These are phyloP conservation scores for Gaertneriomyces semiglobifer DNA, from an alignment of 192 early-diverging fungal genomes.

Conservation along the genomic window DNA sequence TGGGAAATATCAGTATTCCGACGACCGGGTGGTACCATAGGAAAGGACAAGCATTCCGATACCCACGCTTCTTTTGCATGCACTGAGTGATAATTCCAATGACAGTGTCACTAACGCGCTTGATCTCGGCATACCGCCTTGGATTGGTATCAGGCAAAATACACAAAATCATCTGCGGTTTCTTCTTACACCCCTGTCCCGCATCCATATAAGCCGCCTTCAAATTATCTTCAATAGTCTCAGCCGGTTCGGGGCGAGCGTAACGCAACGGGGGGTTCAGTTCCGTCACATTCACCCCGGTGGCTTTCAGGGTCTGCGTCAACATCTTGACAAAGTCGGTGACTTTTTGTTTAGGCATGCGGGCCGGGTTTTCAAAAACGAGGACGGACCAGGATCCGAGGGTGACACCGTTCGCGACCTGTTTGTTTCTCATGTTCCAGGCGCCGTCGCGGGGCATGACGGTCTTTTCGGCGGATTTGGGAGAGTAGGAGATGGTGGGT, in stretches of 20 bases:
- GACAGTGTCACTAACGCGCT: slow-evolving; percentile 75
- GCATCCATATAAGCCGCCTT: slow-evolving; percentile 54
- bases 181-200: slow-evolving; percentile 29
- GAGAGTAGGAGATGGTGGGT: slow-evolving; percentile 53
- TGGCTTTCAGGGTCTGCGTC: slow-evolving; percentile 51
- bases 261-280: slow-evolving; percentile 17
- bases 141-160: slow-evolving; percentile 52
- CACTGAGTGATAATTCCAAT: slow-evolving; percentile 89
- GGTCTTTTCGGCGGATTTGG: slow-evolving; percentile 13
- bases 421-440: slow-evolving; percentile 72
- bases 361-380: slow-evolving; percentile 46
- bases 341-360: slow-evolving; percentile 34
- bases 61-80: slow-evolving; percentile 58
- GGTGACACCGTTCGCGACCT: slow-evolving; percentile 53
- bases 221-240: slow-evolving; percentile 54
- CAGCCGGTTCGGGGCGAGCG: background rate
- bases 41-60: background rate
- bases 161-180: slow-evolving; percentile 67
- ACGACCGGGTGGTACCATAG: background rate
- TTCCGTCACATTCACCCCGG: slow-evolving; percentile 53
- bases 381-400: slow-evolving; percentile 71
- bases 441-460: slow-evolving; percentile 49
- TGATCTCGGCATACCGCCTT: slow-evolving; percentile 72
- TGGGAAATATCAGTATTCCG: background rate
- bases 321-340: slow-evolving; percentile 61